Conservation (phyloP, 495 filamentous ascomycete species). For the Talaromyces stipitatus region DNA sequence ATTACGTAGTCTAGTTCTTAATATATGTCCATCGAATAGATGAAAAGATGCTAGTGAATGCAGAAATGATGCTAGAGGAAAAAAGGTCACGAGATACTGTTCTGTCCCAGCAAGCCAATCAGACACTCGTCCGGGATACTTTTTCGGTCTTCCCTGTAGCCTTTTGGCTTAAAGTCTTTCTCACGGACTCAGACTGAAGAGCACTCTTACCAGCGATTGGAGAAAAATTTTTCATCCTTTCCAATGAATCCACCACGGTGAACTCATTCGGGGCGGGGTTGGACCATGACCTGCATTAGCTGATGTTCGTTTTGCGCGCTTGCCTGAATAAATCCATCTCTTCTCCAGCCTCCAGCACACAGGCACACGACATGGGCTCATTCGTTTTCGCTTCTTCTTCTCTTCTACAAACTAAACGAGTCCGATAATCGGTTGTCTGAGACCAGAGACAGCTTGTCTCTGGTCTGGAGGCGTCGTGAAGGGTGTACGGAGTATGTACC, state of each 20-base stretch:
- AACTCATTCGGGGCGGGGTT: conserved; percentile 1
- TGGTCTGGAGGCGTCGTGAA: not conserved
- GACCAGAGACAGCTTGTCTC: too few species aligned
- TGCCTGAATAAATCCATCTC: not conserved
- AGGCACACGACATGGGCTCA: not conserved
- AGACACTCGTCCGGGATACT: not conserved
- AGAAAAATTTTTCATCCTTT: not conserved
- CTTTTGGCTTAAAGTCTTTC: too few species aligned
- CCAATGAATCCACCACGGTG: not conserved
- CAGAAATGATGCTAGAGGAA: not conserved
- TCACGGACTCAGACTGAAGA: too few species aligned
- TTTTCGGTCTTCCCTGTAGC: not conserved
- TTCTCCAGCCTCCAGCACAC: not conserved
- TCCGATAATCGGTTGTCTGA: not conserved
- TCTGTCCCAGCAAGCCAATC: too few species aligned
- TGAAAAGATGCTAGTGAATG: not conserved
- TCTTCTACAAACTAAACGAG: too few species aligned
- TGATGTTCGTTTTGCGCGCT: not conserved
- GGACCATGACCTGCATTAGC: conserved; percentile 3
- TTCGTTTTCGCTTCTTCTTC: not conserved
- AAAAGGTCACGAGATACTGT: not conserved
- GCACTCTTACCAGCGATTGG: not conserved
- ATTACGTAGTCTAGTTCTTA: not conserved
- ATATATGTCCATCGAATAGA: not conserved
- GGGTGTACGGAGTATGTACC: not conserved